These are phyloP conservation scores for Metschnikowia noctiluminum DNA, from an alignment of 805 yeast species.

Conservation along the genomic window DNA sequence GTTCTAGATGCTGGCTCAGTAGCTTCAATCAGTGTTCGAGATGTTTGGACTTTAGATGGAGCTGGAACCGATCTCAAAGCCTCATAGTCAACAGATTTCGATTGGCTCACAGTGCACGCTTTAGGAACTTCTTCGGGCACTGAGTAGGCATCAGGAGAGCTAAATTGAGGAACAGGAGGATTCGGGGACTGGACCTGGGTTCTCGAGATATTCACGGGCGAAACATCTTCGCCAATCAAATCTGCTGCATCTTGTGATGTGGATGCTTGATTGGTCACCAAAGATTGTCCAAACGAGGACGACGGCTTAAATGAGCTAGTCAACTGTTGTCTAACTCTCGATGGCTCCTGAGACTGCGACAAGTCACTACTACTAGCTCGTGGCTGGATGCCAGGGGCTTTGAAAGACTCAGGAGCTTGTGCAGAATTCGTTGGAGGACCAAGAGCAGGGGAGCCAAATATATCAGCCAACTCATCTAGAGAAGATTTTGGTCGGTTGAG, in stretches of 20 bases:
- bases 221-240: constrained; percentile 36
- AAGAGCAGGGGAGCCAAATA: constrained; percentile 31
- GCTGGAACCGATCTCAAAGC: constrained; percentile 50
- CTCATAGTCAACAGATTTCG: constrained; percentile 41
- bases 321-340: constrained; percentile 32
- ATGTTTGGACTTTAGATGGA: constrained; percentile 27
- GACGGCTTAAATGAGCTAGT: constrained; percentile 67
- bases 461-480: constrained; percentile 62
- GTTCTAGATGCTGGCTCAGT: neutral
- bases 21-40: neutral
- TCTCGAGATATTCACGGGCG: neutral
- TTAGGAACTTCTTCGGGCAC: neutral
- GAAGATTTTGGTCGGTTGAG: constrained; percentile 44
- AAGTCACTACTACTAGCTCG: constrained; percentile 36
- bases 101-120: neutral
- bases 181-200: neutral
- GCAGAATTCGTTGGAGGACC: constrained; percentile 12
- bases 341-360: constrained; percentile 24
- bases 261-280: constrained; percentile 32
- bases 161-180: neutral
- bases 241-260: constrained; percentile 13
- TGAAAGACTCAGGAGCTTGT: constrained; percentile 6
- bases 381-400: constrained; percentile 18
- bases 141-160: neutral
- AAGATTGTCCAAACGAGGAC: constrained; percentile 79